Conservation (phyloP, 1,284 basidiomycete genomes). For the Sphaerobolus stellatus region DNA sequence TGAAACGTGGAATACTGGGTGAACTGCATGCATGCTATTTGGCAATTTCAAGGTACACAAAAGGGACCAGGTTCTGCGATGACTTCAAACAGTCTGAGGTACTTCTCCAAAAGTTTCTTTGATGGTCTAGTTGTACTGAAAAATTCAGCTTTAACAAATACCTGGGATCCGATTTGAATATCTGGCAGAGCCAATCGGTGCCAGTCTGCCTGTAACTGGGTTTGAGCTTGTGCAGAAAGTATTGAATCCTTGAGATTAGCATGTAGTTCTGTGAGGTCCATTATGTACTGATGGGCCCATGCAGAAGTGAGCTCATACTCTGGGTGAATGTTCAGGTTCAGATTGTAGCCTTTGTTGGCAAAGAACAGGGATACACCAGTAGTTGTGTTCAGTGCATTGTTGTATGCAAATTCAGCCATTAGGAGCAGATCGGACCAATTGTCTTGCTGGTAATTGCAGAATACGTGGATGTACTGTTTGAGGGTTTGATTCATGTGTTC, state of each 20-base stretch:
- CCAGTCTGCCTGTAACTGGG: slow-evolving; percentile 15
- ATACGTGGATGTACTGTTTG: slow-evolving; percentile 39
- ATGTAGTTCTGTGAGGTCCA: slow-evolving; percentile 16
- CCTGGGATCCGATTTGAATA: not conserved
- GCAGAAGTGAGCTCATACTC: slow-evolving; percentile 26
- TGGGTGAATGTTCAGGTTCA: slow-evolving; percentile 26
- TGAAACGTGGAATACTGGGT: slow-evolving; percentile 42
- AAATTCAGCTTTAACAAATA: slow-evolving; percentile 10
- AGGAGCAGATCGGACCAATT: slow-evolving; percentile 33
- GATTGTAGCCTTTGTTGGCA: slow-evolving; percentile 38
- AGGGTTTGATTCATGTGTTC: slow-evolving; percentile 39
- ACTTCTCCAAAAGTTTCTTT: slow-evolving; percentile 37
- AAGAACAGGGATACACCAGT: slow-evolving; percentile 39
- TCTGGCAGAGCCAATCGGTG: not conserved
- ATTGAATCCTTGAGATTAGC: slow-evolving; percentile 19
- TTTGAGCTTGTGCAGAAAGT: slow-evolving; percentile 36
- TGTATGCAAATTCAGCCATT: slow-evolving; percentile 42
- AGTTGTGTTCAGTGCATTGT: not conserved
- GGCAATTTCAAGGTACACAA: slow-evolving; percentile 3
- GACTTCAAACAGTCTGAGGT: slow-evolving; percentile 39
- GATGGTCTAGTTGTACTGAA: slow-evolving; percentile 16
- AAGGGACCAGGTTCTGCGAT: slow-evolving; percentile 10
- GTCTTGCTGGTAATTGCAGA: slow-evolving; percentile 26
- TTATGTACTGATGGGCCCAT: slow-evolving; percentile 21
- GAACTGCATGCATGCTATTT: not conserved